phyloP scores from a whole-genome alignment of 305 asterid species.

The Coffea humblotiana region DNA sequence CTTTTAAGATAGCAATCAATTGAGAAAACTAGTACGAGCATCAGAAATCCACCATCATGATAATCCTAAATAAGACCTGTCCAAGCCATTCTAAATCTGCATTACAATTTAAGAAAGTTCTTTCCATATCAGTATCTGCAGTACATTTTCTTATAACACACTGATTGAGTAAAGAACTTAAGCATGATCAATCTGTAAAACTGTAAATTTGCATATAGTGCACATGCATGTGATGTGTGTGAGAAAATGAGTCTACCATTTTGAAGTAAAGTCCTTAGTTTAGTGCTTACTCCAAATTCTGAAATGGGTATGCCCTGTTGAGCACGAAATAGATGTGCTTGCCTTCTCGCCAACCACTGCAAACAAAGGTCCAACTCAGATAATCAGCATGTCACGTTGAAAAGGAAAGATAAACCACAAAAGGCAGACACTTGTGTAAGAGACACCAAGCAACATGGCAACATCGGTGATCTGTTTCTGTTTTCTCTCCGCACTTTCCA shows the following conservation, averaged over 20 bases:
- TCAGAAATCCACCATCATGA: background rate
- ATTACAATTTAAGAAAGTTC: too few relatives aligned
- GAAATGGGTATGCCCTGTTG: conserved; percentile 97
- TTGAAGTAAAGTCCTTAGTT: background rate
- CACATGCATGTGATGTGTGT: background rate
- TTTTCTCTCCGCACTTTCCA: background rate
- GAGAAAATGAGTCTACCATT: background rate
- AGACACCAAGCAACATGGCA: too few relatives aligned
- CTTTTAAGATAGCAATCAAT: background rate
- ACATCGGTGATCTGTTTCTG: background rate
- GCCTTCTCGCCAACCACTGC: conserved; percentile 90
- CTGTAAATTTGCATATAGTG: background rate
- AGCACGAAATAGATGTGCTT: conserved; percentile 80
- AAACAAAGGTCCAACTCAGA: conserved; percentile 17
- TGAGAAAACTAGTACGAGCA: background rate
- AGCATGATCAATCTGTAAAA: conserved; percentile 2
- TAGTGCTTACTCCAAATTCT: conserved; percentile 78
- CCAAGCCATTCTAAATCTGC: background rate
- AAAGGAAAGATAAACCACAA: background rate
- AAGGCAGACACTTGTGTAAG: background rate
- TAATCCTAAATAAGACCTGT: background rate
- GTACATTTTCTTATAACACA: background rate
- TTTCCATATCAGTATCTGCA: background rate
- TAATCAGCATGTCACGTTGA: conserved; percentile 13
- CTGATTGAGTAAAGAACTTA: background rate